These are phyloP conservation scores for Candida jianshihensis DNA, from an alignment of 805 yeast genomes.

Conservation along the genomic window DNA sequence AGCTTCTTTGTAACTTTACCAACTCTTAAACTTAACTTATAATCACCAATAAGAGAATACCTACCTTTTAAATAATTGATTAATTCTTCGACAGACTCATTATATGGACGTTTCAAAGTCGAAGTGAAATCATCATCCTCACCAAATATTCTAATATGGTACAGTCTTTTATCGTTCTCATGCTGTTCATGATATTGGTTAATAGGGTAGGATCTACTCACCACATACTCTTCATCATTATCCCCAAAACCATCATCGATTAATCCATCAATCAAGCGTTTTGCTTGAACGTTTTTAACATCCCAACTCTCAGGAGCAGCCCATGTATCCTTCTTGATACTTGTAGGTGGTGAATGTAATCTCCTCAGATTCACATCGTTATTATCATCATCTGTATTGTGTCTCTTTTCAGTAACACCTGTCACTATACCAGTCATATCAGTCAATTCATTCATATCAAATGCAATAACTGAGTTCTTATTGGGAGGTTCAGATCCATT, in stretches of 20 bases:
- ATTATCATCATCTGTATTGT: background rate
- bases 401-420: background rate
- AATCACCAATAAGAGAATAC: slow-evolving; percentile 65
- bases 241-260: slow-evolving; percentile 13
- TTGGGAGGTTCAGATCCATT: slow-evolving; percentile 5
- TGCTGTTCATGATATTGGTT: slow-evolving; percentile 17
- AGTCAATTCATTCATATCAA: slow-evolving; percentile 32
- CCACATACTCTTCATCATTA: slow-evolving; percentile 30
- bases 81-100: slow-evolving; percentile 70
- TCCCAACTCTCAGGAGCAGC: slow-evolving; percentile 59
- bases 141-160: slow-evolving; percentile 66
- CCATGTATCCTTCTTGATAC: slow-evolving; percentile 31
- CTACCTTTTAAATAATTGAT: slow-evolving; percentile 67
- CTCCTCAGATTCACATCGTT: background rate
- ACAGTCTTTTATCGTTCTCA: slow-evolving; percentile 24
- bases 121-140: slow-evolving; percentile 79
- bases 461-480: slow-evolving; percentile 31
- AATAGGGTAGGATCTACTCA: slow-evolving; percentile 30
- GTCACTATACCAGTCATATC: slow-evolving; percentile 46
- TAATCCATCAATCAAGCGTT: slow-evolving; percentile 3
- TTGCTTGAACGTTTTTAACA: slow-evolving; percentile 31
- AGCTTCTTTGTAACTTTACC: slow-evolving; percentile 73
- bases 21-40: slow-evolving; percentile 64
- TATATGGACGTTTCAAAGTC: slow-evolving; percentile 72
- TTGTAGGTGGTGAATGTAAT: background rate